A percentile compares a stretch with the other conserved stretches of the same genome.
Evolutionary conservation across 2,329 filamentous ascomycete genomes (phyloP).

Genomic region (Fusarium lateritium): DNA sequence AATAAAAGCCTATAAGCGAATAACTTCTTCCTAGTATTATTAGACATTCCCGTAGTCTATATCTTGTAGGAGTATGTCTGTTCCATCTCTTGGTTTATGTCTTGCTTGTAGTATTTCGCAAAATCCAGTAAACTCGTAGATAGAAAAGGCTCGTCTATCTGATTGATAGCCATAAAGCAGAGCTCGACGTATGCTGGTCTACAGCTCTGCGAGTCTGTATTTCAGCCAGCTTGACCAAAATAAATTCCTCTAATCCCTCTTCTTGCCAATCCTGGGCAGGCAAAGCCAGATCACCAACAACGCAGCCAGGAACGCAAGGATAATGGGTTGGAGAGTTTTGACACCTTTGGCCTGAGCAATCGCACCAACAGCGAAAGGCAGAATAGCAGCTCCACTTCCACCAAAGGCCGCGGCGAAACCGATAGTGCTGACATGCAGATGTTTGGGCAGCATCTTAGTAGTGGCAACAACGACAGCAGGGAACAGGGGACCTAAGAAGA

Average conservation of each 20-base stretch:
- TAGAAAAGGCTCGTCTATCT: too few species aligned
- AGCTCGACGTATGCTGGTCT: not conserved
- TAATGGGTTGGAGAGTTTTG: conserved; percentile 69
- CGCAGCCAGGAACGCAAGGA: conserved; percentile 64
- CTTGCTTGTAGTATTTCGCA: too few species aligned
- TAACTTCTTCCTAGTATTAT: too few species aligned
- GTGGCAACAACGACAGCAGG: conserved; percentile 79
- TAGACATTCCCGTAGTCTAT: too few species aligned
- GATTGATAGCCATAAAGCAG: too few species aligned
- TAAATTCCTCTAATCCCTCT: conserved; percentile 51
- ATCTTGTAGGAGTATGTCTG: too few species aligned
- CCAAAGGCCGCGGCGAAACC: conserved; percentile 85
- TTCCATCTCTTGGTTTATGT: too few species aligned
- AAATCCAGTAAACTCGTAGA: too few species aligned
- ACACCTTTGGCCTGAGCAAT: conserved; percentile 72
- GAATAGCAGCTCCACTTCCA: conserved; percentile 77
- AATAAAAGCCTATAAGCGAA: too few species aligned
- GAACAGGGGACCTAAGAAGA: conserved; percentile 85
- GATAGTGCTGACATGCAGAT: conserved; percentile 83
- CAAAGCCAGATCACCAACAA: conserved; percentile 63
- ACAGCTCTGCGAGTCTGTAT: not conserved
- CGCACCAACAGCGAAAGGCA: conserved; percentile 77
- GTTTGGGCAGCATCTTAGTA: conserved; percentile 77
- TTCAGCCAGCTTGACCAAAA: too few species aligned
- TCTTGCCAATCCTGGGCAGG: conserved; percentile 60